phyloP scores from a whole-genome alignment of 768 basidiomycete species.

The Agaricus bisporus region DNA sequence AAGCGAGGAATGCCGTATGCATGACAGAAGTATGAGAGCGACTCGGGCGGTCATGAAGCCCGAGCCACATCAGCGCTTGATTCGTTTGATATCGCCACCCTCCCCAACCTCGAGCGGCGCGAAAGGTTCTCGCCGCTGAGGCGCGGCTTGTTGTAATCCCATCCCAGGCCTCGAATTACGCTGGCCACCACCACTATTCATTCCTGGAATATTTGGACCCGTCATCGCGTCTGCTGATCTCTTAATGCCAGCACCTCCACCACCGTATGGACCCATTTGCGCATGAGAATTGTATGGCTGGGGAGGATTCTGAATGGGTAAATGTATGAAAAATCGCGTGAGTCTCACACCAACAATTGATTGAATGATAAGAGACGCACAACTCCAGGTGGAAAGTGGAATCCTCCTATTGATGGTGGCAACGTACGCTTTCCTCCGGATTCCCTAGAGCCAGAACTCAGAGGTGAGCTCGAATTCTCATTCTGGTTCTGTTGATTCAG shows the following conservation, averaged over 20 bases:
- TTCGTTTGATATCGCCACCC: slow-evolving; percentile 39
- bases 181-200: slow-evolving; percentile 14
- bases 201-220: slow-evolving; percentile 12
- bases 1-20: background rate
- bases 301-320: slow-evolving; percentile 10
- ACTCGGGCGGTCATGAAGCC: background rate
- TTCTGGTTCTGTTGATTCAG: slow-evolving; percentile 13
- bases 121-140: slow-evolving; percentile 20
- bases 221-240: slow-evolving; percentile 25
- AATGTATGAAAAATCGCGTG: background rate
- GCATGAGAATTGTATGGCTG: background rate
- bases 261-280: slow-evolving; percentile 4
- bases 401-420: slow-evolving; percentile 40
- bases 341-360: slow-evolving; percentile 9
- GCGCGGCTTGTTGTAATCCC: slow-evolving; percentile 32
- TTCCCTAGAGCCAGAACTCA: background rate
- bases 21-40: background rate
- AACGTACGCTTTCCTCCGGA: slow-evolving; percentile 16
- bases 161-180: slow-evolving; percentile 26
- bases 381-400: slow-evolving; percentile 41
- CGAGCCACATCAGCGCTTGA: slow-evolving; percentile 25
- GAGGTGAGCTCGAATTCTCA: slow-evolving; percentile 13
- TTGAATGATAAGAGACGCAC: slow-evolving; percentile 25
- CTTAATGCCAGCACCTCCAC: slow-evolving; percentile 23
- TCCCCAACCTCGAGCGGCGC: slow-evolving; percentile 31